Evolutionary conservation across 2,329 filamentous ascomycete genomes (phyloP), one percentile per base, ranked within the genome.

Genomic region (Curvularia verruculosa): DNA sequence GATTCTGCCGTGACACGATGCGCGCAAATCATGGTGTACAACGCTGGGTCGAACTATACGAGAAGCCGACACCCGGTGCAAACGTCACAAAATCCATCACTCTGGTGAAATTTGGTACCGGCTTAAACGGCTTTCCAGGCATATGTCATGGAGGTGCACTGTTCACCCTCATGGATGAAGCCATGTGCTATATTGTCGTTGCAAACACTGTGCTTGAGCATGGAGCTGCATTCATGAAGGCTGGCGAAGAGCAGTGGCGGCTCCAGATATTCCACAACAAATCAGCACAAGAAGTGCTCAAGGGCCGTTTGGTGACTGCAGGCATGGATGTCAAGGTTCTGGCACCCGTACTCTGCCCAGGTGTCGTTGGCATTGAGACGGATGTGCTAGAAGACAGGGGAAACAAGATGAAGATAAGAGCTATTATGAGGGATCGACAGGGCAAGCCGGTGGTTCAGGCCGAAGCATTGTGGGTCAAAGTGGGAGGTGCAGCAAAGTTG

Each of bases 101-200:
- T 19, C 62, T 72, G 2, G 57, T 49, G 37, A 64, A 66, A 49
- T 71, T 58, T 46, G 67, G 61, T 2, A 45, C 41, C 2, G 64
- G 62, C 1, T 71, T 87, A 12, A 79, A 82, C 29, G 88, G 90
- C 8, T 92, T 88, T 85, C 88, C 89, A 2, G 82, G 83, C 18
- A 82, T 89, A 26, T 85, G 85, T 49, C 89, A 93, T 74, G 89
- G 89, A 48, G 89, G 89, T 13, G 80, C 83, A 3, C 79, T 89
- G 26, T 87, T 87, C 13, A 90, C 86, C 1, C 74, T 90, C 12
- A 73, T 92, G 48, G 85, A 90, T 73, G 89, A 92, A 77, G 84
- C 82, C 49, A 57, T 71, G 12, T 59, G 44, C 3, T 61, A 49
- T 18, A 56, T 60, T 37, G 65, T 66, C 58, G 46, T 70, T 6